A percentile compares a stretch with the other conserved stretches of the same genome.
Conservation (phyloP, 129 eudicot species). For the Helianthus annuus region DNA sequence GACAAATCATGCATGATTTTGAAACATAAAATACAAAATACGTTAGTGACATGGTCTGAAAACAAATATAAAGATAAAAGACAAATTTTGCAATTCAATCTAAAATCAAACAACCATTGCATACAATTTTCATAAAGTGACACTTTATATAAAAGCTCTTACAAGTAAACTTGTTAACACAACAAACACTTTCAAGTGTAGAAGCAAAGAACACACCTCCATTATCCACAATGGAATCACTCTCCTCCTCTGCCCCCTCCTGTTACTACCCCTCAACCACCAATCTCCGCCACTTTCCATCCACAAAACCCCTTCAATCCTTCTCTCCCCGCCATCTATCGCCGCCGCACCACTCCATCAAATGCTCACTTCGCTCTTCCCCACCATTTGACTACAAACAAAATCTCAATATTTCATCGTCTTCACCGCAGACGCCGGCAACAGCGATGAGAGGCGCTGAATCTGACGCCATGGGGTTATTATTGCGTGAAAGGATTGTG, state of each 20-base stretch:
- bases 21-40: no score
- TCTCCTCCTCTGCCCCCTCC: slow-evolving; percentile 48
- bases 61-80: no score
- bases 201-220: slow-evolving; percentile 12
- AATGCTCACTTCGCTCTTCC: slow-evolving; percentile 40
- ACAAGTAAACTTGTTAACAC: no score
- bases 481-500: slow-evolving; percentile 80
- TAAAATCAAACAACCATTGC: no score
- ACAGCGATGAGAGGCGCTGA: slow-evolving; percentile 73
- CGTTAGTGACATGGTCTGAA: no score
- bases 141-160: neutral
- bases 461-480: slow-evolving; percentile 74
- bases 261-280: slow-evolving; percentile 21
- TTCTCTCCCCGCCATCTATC: slow-evolving; percentile 28
- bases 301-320: slow-evolving; percentile 27
- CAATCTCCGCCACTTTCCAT: slow-evolving; percentile 32
- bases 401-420: slow-evolving; percentile 21
- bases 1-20: no score
- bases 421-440: slow-evolving; percentile 64
- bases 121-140: no score
- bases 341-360: slow-evolving; percentile 23
- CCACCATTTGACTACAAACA: slow-evolving; percentile 14
- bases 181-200: neutral
- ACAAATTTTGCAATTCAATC: no score
- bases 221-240: slow-evolving; percentile 51